These are phyloP conservation scores for Cutaneotrichosporon curvatum DNA, from an alignment of 1,284 basidiomycete genomes.

Conservation along the genomic window DNA sequence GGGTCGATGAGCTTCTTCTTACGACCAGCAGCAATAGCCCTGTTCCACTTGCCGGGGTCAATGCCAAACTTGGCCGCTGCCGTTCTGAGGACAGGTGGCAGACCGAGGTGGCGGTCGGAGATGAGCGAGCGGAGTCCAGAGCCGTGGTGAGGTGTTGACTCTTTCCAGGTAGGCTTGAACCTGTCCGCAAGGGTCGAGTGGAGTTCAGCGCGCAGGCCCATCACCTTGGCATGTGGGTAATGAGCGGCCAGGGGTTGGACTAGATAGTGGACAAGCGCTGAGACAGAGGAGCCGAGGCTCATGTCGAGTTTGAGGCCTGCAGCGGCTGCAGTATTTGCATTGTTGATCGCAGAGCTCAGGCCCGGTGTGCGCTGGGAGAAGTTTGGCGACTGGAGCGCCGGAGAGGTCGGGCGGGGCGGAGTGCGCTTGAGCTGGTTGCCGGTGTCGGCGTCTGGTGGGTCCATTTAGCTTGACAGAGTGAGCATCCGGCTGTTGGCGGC, in stretches of 20 bases:
- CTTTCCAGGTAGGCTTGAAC: constrained; percentile 36
- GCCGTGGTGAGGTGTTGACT: constrained; percentile 29
- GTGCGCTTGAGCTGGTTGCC: too few species aligned
- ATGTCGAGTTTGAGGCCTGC: constrained; percentile 21
- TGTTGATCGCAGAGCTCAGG: background rate
- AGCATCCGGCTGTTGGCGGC: too few species aligned
- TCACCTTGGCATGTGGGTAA: constrained; percentile 29
- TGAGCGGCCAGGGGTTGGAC: constrained; percentile 30
- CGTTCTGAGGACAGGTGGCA: constrained; percentile 27
- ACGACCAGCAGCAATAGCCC: constrained; percentile 22
- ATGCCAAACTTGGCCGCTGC: constrained; percentile 29
- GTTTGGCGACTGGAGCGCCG: background rate
- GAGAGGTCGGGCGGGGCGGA: too few species aligned
- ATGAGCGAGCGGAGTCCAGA: constrained; percentile 42
- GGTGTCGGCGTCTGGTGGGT: background rate
- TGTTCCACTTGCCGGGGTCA: constrained; percentile 29
- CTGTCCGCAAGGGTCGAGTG: constrained; percentile 16
- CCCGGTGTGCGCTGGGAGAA: background rate
- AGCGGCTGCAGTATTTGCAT: background rate
- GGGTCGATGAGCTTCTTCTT: constrained; percentile 11
- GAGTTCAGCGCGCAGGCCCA: constrained; percentile 28
- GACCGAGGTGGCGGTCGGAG: constrained; percentile 23
- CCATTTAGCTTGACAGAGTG: background rate
- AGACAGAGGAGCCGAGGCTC: constrained; percentile 32
- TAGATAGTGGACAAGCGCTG: constrained; percentile 35